Evolutionary conservation across 2,329 filamentous ascomycete species (phyloP).

Genomic region (Aspergillus oerlinghausenensis): DNA sequence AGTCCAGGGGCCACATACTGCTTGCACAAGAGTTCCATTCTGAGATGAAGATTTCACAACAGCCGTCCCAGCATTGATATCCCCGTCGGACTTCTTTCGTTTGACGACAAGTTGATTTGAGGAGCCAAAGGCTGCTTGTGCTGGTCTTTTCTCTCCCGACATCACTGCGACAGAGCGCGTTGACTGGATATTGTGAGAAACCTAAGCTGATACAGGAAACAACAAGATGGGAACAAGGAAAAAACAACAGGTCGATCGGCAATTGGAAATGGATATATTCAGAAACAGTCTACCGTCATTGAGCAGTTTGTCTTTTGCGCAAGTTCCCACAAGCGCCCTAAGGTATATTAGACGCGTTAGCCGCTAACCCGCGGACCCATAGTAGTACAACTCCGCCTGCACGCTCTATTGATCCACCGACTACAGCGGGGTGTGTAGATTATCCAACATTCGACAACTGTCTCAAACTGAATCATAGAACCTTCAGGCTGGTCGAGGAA

Average conservation of each 20-base stretch:
- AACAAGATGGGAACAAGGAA: not conserved
- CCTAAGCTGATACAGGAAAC: not conserved
- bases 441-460: constrained; percentile 7
- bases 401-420: constrained; percentile 12
- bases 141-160: constrained; percentile 88
- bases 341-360: constrained; percentile 18
- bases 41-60: constrained; percentile 53
- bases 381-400: constrained; percentile 7
- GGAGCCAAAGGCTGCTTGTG: constrained; percentile 74
- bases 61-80: constrained; percentile 52
- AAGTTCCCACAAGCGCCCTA: constrained; percentile 6
- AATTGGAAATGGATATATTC: not conserved
- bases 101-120: constrained; percentile 77
- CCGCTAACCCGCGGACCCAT: constrained; percentile 15
- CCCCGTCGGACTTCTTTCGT: constrained; percentile 69
- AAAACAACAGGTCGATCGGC: not conserved
- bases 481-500: not conserved
- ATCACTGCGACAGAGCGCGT: constrained; percentile 45
- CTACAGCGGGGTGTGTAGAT: constrained; percentile 15
- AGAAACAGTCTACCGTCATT: not conserved
- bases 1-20: constrained; percentile 47
- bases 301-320: not conserved
- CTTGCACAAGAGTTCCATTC: constrained; percentile 62
- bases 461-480: not conserved
- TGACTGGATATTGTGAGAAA: constrained; percentile 3